Base-by-base conservation (phyloP, 1,284 basidiomycete genomes). In the Ceraceosorus guamensis region DNA sequence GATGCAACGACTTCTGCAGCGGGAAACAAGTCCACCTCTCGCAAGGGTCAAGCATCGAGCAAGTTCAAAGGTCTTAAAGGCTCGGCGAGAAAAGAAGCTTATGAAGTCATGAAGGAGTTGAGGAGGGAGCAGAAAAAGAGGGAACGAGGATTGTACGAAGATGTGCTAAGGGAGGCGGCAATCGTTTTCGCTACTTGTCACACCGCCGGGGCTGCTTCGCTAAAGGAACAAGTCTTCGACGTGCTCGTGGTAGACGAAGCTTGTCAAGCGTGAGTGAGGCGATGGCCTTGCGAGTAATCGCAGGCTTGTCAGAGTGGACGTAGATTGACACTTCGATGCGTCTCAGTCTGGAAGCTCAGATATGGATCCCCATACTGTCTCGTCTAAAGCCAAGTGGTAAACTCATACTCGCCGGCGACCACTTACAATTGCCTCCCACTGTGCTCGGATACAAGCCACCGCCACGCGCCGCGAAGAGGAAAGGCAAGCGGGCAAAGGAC, bases 121-220 rank as follows among this genome's bases (percentile, higher is more conserved):
- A 81, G 92, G 48, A 92, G 89, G 78, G 93, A 98, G 87, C 91
- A 91, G 76, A 84, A 91, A 33, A 85, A 87, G 68, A 82, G 93
- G 34, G 91, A 96, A 77, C 83, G 85, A 2, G 85, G 86, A 6
- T 85, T 96, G 10, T 86, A 91, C 8, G 83, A 81, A 56, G 83
- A 84, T 14, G 88, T 96, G 0, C 80, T 97, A 16, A 81, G 80
- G 30, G 83, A 87, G 37, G 87, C 90, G 0, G 85, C 88, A 77
- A 82, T 96, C 41, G 88, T 97, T 0, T 78, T 97, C 10, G 86
- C 91, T 0, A 97, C 93, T 1, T 96, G 91, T 64, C 92, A 97
- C 78, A 87, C 88, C 0, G 66, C 67, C 0, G 68, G 59, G 0
- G 63, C 62, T 3, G 62, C 61, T 43, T 58, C 66, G 49, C 51